Evolutionary conservation across 2,329 filamentous ascomycete genomes (phyloP).

Genomic region (Cytospora piceicola): DNA sequence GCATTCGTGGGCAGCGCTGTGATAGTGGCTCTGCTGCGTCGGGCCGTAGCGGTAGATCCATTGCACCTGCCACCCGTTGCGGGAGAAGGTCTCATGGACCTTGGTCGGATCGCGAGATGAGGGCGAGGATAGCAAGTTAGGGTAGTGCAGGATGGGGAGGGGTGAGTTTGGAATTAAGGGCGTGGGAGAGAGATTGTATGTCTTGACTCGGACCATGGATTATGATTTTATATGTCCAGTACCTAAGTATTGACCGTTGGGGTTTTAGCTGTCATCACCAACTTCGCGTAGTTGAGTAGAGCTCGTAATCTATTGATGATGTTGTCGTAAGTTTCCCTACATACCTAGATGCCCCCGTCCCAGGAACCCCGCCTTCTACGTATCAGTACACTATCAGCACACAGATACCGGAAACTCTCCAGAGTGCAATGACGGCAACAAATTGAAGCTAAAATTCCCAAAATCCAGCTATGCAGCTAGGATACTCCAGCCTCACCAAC

Average conservation of each 20-base stretch:
- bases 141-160: conserved; percentile 58
- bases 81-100: conserved; percentile 48
- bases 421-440: too few species aligned
- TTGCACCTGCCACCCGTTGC: conserved; percentile 56
- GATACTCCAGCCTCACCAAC: neutral
- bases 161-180: conserved; percentile 55
- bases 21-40: conserved; percentile 61
- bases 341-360: neutral
- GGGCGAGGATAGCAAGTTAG: conserved; percentile 41
- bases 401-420: too few species aligned
- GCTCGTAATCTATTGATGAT: neutral
- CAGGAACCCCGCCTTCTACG: neutral
- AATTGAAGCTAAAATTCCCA: neutral
- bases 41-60: conserved; percentile 62
- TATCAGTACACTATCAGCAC: neutral
- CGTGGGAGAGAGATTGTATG: conserved; percentile 48
- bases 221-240: neutral
- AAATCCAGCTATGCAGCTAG: neutral
- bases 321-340: neutral
- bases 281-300: neutral
- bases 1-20: conserved; percentile 59
- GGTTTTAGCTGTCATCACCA: neutral
- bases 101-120: conserved; percentile 33
- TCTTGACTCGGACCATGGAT: conserved; percentile 40
- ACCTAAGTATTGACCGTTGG: neutral